phyloP scores from a whole-genome alignment of 352 stramenopile species.

The Globisporangium cylindrosporum region DNA sequence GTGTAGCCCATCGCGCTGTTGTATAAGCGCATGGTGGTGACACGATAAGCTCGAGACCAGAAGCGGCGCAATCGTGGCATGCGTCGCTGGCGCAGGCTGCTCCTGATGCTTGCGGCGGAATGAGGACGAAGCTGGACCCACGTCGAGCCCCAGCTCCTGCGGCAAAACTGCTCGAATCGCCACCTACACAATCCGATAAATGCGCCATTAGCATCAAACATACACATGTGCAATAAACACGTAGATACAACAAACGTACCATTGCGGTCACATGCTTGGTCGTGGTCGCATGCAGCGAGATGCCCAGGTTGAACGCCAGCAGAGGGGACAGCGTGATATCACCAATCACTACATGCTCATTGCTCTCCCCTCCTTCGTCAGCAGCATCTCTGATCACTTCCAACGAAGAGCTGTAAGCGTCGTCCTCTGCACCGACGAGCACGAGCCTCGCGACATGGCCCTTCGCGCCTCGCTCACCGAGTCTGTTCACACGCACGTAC shows the following conservation, averaged over 20 bases:
- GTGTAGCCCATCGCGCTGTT: conserved; percentile 55
- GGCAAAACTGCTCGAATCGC: conserved; percentile 31
- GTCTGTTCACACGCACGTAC: conserved; percentile 35
- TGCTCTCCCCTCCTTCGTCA: neutral
- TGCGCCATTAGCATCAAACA: neutral
- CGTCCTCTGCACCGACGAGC: conserved; percentile 16
- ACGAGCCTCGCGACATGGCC: conserved; percentile 37
- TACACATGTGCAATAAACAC: neutral
- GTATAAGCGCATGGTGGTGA: conserved; percentile 48
- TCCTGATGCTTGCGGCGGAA: conserved; percentile 56
- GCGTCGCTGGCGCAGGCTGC: conserved; percentile 42
- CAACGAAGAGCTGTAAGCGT: conserved; percentile 12
- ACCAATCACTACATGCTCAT: neutral
- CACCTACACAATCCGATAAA: conserved; percentile 23
- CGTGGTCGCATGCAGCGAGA: conserved; percentile 38
- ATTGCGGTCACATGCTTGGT: conserved; percentile 21
- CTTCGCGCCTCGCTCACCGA: conserved; percentile 11
- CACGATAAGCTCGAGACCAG: conserved; percentile 62
- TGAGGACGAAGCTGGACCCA: conserved; percentile 13
- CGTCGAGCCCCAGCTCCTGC: conserved; percentile 47
- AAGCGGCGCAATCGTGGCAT: conserved; percentile 66
- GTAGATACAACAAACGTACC: conserved; percentile 22
- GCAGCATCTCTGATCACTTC: conserved; percentile 2
- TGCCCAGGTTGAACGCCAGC: conserved; percentile 73
- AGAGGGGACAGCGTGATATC: conserved; percentile 60